A percentile compares a stretch with the other conserved stretches of the same genome.
phyloP scores from a whole-genome alignment of 2,329 filamentous ascomycete genomes.

The Colletotrichum viniferum region DNA sequence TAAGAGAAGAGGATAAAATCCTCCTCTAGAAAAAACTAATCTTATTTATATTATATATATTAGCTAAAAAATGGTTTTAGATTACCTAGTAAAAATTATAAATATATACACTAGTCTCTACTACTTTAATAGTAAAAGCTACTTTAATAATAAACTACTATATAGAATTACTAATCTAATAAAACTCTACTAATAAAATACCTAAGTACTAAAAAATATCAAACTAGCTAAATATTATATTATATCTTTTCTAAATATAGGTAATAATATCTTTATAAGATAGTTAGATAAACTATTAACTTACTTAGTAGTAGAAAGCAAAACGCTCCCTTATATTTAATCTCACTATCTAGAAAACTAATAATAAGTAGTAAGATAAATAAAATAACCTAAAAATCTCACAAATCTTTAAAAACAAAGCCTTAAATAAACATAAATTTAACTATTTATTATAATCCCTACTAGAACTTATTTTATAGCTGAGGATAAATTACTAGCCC shows the following conservation, averaged over 20 bases:
- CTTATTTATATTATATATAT: background rate
- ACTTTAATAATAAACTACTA: background rate
- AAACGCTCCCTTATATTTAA: too few relatives aligned
- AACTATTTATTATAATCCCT: too few relatives aligned
- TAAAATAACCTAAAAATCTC: too few relatives aligned
- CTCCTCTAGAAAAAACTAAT: background rate
- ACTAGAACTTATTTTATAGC: too few relatives aligned
- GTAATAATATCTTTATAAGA: background rate
- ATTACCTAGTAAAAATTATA: background rate
- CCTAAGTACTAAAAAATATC: background rate
- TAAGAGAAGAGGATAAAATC: fast-evolving
- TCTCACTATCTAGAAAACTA: too few relatives aligned
- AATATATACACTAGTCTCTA: background rate
- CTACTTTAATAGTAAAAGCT: too few relatives aligned
- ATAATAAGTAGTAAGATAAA: too few relatives aligned
- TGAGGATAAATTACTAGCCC: too few relatives aligned
- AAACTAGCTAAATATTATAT: background rate
- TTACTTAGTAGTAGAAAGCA: too few relatives aligned
- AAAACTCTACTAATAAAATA: background rate
- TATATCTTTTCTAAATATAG: background rate
- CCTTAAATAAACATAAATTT: too few relatives aligned
- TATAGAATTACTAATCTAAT: background rate
- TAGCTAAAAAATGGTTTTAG: background rate
- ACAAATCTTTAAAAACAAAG: too few relatives aligned
- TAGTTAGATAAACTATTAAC: too few relatives aligned